These are phyloP conservation scores for Ustilago sp. DNA, from an alignment of 1,284 basidiomycete genomes.

Conservation along the genomic window DNA sequence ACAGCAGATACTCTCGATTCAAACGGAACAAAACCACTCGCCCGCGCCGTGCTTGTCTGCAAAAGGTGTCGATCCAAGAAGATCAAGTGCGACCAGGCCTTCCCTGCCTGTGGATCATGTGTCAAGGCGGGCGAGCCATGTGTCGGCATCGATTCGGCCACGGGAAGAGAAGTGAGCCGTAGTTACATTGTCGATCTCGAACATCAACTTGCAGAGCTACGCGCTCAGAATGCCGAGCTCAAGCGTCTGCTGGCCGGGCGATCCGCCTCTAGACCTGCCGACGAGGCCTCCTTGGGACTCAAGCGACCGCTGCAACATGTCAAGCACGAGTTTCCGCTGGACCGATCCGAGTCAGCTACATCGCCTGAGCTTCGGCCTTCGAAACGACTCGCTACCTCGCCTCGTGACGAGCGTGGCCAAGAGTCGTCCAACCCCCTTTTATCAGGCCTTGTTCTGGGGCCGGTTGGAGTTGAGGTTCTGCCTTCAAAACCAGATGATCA, in stretches of 20 bases:
- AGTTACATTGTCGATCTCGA: slow-evolving; percentile 54
- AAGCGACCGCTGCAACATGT: slow-evolving; percentile 43
- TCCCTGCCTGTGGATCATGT: slow-evolving; percentile 51
- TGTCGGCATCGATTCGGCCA: slow-evolving; percentile 51
- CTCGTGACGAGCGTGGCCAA: slow-evolving; percentile 6
- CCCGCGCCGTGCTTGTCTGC: slow-evolving; percentile 48
- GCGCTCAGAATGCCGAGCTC: slow-evolving; percentile 44
- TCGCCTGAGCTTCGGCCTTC: slow-evolving; percentile 22
- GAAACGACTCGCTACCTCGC: slow-evolving; percentile 27
- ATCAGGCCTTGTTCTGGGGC: slow-evolving; percentile 37
- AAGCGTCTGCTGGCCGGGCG: slow-evolving; percentile 24
- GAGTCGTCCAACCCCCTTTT: slow-evolving; percentile 9
- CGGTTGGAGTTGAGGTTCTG: slow-evolving; percentile 29
- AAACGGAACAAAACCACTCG: slow-evolving; percentile 40
- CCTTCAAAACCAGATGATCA: slow-evolving; percentile 9
- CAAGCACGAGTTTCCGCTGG: slow-evolving; percentile 32
- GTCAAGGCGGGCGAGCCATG: slow-evolving; percentile 52
- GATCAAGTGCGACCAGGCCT: slow-evolving; percentile 55
- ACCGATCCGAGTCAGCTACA: slow-evolving; percentile 21
- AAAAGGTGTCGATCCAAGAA: slow-evolving; percentile 52
- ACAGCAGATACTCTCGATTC: slow-evolving; percentile 10
- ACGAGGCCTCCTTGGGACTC: slow-evolving; percentile 8
- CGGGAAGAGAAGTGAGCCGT: slow-evolving; percentile 48
- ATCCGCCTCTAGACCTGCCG: slow-evolving; percentile 9
- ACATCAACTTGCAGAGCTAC: slow-evolving; percentile 40